These are phyloP conservation scores for Neolentinus lepideus DNA, from an alignment of 1,284 basidiomycete species.

Conservation along the genomic window DNA sequence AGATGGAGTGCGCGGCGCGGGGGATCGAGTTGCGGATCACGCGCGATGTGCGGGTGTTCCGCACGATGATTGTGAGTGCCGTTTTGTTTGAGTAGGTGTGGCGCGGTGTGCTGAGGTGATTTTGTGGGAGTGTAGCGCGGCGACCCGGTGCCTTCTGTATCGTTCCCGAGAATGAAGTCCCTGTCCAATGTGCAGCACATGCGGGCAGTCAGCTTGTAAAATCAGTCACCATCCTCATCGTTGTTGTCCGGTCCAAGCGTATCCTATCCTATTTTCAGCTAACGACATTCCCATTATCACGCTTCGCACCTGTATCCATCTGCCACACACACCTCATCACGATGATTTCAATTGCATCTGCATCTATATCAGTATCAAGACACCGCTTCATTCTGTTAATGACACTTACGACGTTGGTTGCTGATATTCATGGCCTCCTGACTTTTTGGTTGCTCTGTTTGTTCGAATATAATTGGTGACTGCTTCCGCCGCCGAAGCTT, in stretches of 20 bases:
- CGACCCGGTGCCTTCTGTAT: conserved; percentile 18
- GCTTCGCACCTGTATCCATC: neutral
- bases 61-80: conserved; percentile 36
- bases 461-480: neutral
- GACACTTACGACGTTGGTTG: neutral
- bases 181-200: conserved; percentile 18
- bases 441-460: neutral
- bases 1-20: conserved; percentile 47
- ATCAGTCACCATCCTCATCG: neutral
- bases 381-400: no score
- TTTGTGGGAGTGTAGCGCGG: conserved; percentile 25
- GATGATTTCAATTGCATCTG: neutral
- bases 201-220: conserved; percentile 7
- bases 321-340: neutral
- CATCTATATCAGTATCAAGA: neutral
- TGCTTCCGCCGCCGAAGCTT: no score
- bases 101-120: conserved; percentile 6
- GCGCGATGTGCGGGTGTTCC: conserved; percentile 38
- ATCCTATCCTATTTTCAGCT: neutral
- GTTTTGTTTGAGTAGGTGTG: conserved; percentile 5
- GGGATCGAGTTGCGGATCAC: conserved; percentile 42
- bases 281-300: neutral
- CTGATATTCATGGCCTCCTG: neutral
- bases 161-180: conserved; percentile 20
- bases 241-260: no score